Conservation (phyloP, 106 monocot genomes). For the Dendrobium nobile region DNA sequence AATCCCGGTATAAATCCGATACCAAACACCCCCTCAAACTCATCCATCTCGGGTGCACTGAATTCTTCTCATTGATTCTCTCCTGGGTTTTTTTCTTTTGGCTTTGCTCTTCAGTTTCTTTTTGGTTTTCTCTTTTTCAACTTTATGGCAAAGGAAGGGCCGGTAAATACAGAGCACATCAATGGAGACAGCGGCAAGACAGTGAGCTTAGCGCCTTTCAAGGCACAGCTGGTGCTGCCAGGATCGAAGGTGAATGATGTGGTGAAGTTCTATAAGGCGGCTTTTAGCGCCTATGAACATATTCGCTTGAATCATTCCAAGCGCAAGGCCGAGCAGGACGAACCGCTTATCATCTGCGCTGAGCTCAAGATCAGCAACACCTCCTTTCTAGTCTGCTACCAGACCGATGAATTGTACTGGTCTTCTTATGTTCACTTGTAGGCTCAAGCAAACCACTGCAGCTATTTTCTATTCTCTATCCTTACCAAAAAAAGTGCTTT, state of each 20-base stretch:
- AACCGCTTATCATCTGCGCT: slow-evolving; percentile 23
- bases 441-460: too few species aligned
- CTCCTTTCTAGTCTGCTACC: slow-evolving; percentile 35
- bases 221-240: slow-evolving; percentile 31
- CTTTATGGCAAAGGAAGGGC: not conserved
- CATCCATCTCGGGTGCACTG: too few species aligned
- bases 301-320: slow-evolving; percentile 25
- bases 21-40: too few species aligned
- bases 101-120: not conserved
- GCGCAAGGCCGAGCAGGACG: slow-evolving; percentile 51
- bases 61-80: not conserved
- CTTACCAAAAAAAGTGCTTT: too few species aligned
- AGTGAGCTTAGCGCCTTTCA: slow-evolving; percentile 17
- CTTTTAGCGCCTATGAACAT: slow-evolving; percentile 43
- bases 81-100: not conserved
- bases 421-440: too few species aligned
- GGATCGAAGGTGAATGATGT: slow-evolving; percentile 44
- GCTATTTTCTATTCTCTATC: too few species aligned
- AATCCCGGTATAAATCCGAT: too few species aligned
- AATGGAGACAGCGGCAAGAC: slow-evolving; percentile 22
- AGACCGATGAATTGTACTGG: slow-evolving; percentile 6
- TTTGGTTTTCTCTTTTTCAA: not conserved
- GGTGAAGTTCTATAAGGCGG: slow-evolving; percentile 31
- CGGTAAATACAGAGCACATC: not conserved
- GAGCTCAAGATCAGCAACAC: slow-evolving; percentile 44